Base-by-base conservation (phyloP, 306 rosid species). In the barrel medic (Medicago truncatula) region DNA sequence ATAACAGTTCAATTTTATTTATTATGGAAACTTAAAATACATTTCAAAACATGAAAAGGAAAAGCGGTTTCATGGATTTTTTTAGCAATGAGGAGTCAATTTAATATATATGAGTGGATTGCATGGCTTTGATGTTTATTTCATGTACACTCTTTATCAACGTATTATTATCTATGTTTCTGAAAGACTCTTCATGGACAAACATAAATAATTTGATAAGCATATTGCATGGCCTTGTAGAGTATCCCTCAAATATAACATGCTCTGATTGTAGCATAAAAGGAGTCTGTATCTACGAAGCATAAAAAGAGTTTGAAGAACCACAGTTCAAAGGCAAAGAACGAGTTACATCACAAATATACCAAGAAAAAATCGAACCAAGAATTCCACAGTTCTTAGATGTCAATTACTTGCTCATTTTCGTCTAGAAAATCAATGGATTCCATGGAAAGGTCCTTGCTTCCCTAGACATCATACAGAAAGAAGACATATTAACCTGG, bases 361-460 rank as follows among this genome's bases (percentile, higher is more conserved):
- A 46, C 40, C 58, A 67, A 67, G 20, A 21, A 23, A 67, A 44
- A 13, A 5, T 20, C 12, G 71, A 43, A 41, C 10, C 20, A 11
- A 40, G 71, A 41, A 66, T 66, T 20, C 12, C 49, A 46, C 75
- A 85, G 46, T 62, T 77, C 59, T 62, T 63, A 65, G 69, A 66
- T 58, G 76, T 52, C 56, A 78, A 75, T 78, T 83, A 87, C 98
- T 88, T 89, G 92, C 98, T 86, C 97, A 11, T 94, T 89, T 8
- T 84, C 93, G 23, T 40, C 14, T 34, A 82, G 9, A 70, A 21
- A 76, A 69, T 90, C 96, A 61, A 90, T 75, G 73, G 82, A 67
- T 13, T 67, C 72, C 57, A 67, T 43, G 39, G 72, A 67, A 67
- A 67, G 20, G 39, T 67, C 21, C 56, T 21, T 67, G 39, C 72